Evolutionary conservation across 306 rosid species (phyloP).

Genomic region (Quercus ilex): DNA sequence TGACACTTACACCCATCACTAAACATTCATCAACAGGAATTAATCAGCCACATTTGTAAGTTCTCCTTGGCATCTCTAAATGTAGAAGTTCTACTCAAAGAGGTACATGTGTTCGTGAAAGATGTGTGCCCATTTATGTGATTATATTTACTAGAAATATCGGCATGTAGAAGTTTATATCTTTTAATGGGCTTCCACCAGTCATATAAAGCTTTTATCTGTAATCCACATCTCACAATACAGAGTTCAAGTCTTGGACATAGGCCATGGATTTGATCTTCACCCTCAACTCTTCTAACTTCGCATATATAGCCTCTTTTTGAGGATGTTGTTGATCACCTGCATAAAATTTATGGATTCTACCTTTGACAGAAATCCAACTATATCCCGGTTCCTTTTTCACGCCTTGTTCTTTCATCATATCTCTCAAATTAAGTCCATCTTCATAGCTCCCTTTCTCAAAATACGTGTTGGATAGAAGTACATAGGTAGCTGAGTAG

Average conservation of each 20-base stretch:
- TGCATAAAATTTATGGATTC: conserved; percentile 61
- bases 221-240: conserved; percentile 10
- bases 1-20: too few relatives aligned
- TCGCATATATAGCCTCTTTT: conserved; percentile 46
- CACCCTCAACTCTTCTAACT: conserved; percentile 45
- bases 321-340: conserved; percentile 62
- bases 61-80: background rate
- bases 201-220: conserved; percentile 1
- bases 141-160: background rate
- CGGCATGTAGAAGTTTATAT: background rate
- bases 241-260: conserved; percentile 21
- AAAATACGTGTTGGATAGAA: conserved; percentile 59
- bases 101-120: background rate
- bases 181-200: background rate
- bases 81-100: background rate
- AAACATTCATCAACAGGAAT: too few relatives aligned
- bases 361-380: conserved; percentile 65
- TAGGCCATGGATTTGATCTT: conserved; percentile 30
- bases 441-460: conserved; percentile 48
- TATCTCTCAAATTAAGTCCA: conserved; percentile 45
- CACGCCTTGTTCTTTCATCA: conserved; percentile 68
- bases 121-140: background rate
- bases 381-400: conserved; percentile 70
- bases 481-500: conserved; percentile 59
- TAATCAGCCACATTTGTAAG: too few relatives aligned